A percentile compares a stretch with the other conserved stretches of the same genome.
phyloP scores from a whole-genome alignment of 2,329 filamentous ascomycete genomes.

The Sclerotinia nivalis region DNA sequence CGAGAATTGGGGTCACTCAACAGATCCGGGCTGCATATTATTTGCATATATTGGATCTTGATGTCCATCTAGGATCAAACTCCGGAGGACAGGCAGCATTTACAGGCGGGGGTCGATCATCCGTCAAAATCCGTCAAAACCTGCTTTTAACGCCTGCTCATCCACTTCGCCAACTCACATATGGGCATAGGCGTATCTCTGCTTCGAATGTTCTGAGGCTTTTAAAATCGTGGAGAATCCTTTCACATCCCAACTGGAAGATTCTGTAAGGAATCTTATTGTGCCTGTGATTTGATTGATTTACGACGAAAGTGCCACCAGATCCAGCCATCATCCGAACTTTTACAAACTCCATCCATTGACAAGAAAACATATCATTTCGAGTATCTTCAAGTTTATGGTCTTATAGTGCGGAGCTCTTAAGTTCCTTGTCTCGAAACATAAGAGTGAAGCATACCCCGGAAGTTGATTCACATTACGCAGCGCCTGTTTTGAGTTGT shows the following conservation, averaged over 20 bases:
- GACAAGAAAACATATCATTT: not conserved
- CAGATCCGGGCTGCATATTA: slow-evolving; percentile 28
- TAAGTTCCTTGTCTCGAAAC: not conserved
- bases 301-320: slow-evolving; percentile 25
- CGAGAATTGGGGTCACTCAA: slow-evolving; percentile 29
- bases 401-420: not conserved
- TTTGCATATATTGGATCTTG: slow-evolving; percentile 39
- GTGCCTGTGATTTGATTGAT: slow-evolving; percentile 13
- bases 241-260: slow-evolving; percentile 1
- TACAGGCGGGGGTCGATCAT: slow-evolving; percentile 32
- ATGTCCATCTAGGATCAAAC: slow-evolving; percentile 33
- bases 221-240: slow-evolving; percentile 2
- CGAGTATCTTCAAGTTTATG: not conserved
- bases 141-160: slow-evolving; percentile 24
- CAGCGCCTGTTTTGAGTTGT: slow-evolving; percentile 9
- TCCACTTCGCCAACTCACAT: slow-evolving; percentile 14
- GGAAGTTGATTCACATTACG: slow-evolving; percentile 5
- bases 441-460: not conserved
- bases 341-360: not conserved
- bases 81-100: slow-evolving; percentile 26
- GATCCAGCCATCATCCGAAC: slow-evolving; percentile 27
- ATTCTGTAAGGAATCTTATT: not conserved
- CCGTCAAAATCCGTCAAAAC: slow-evolving; percentile 34
- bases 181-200: slow-evolving; percentile 7
- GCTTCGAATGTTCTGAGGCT: not conserved